These are phyloP conservation scores for Trametes polyzona DNA, from an alignment of 1,284 basidiomycete species.

Conservation along the genomic window DNA sequence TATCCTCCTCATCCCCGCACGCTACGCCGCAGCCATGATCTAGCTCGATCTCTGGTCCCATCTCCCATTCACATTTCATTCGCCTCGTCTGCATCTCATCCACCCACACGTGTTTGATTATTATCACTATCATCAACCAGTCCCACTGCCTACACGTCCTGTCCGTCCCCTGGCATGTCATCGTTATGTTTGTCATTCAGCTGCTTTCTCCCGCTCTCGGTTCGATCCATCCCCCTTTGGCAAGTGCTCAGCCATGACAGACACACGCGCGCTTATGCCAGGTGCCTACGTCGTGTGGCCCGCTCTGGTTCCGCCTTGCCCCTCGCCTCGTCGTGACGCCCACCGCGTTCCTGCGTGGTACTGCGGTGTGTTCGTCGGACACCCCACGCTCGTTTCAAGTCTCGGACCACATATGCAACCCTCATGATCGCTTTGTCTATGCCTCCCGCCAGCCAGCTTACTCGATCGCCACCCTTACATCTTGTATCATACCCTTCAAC, in stretches of 20 bases:
- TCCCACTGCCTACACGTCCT: slow-evolving; percentile 30
- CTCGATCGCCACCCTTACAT: slow-evolving; percentile 17
- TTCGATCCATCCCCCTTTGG: slow-evolving; percentile 17
- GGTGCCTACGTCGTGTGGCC: slow-evolving; percentile 23
- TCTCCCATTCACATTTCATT: slow-evolving; percentile 25
- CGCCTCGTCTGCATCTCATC: slow-evolving; percentile 27
- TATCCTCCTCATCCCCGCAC: slow-evolving; percentile 6
- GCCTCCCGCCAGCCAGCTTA: slow-evolving; percentile 24
- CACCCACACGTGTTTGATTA: slow-evolving; percentile 34
- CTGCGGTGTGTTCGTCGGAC: slow-evolving; percentile 21
- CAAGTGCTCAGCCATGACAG: slow-evolving; percentile 23
- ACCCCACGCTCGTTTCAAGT: slow-evolving; percentile 28
- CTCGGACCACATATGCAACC: slow-evolving; percentile 27
- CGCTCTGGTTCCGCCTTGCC: slow-evolving; percentile 15
- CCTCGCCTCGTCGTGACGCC: slow-evolving; percentile 10
- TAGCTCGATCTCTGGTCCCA: slow-evolving; percentile 26
- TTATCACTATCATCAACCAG: slow-evolving; percentile 29
- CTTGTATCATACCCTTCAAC: slow-evolving; percentile 25
- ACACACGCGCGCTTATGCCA: slow-evolving; percentile 18
- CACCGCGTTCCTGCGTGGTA: slow-evolving; percentile 21
- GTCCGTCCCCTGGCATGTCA: slow-evolving; percentile 31
- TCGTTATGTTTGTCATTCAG: slow-evolving; percentile 34
- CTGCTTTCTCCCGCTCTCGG: slow-evolving; percentile 31
- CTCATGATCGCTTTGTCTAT: slow-evolving; percentile 30
- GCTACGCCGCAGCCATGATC: slow-evolving; percentile 27